These are phyloP conservation scores for Tothia fuscella DNA, from an alignment of 2,329 filamentous ascomycete species.

Conservation along the genomic window DNA sequence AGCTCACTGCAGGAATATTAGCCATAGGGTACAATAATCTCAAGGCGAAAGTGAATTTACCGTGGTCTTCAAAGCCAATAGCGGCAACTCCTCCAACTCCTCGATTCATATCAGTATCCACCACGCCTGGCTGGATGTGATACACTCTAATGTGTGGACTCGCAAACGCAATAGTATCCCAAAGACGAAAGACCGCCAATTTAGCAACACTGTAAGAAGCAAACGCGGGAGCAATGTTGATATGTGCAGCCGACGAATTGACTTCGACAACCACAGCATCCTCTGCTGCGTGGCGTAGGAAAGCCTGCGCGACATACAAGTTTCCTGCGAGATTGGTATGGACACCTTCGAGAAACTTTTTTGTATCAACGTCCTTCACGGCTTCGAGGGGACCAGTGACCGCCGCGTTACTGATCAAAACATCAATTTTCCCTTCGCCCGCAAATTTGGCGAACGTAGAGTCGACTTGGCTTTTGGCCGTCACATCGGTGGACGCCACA, in stretches of 20 bases:
- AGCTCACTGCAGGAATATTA: background rate
- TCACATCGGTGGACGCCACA: background rate
- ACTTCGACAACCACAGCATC: conserved; percentile 16
- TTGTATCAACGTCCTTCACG: background rate
- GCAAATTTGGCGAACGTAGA: background rate
- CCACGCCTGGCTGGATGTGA: conserved; percentile 24
- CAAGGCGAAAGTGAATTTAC: background rate
- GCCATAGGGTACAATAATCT: too few species aligned
- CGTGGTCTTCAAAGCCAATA: background rate
- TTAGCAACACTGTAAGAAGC: conserved; percentile 25
- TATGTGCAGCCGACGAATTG: conserved; percentile 14
- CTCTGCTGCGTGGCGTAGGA: conserved; percentile 14
- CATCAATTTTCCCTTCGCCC: background rate
- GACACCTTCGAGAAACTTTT: background rate
- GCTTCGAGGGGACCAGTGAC: conserved; percentile 13
- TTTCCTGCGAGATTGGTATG: conserved; percentile 4
- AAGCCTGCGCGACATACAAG: conserved; percentile 16
- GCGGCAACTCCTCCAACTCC: background rate
- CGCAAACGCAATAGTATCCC: conserved; percentile 21
- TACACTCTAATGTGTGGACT: conserved; percentile 24
- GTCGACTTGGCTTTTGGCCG: background rate
- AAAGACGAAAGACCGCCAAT: conserved; percentile 20
- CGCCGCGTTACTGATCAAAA: conserved; percentile 36
- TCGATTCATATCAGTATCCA: conserved; percentile 21
- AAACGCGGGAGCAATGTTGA: conserved; percentile 8